phyloP scores from a whole-genome alignment of 1,284 basidiomycete genomes.

The Paramarasmius palmivorus region DNA sequence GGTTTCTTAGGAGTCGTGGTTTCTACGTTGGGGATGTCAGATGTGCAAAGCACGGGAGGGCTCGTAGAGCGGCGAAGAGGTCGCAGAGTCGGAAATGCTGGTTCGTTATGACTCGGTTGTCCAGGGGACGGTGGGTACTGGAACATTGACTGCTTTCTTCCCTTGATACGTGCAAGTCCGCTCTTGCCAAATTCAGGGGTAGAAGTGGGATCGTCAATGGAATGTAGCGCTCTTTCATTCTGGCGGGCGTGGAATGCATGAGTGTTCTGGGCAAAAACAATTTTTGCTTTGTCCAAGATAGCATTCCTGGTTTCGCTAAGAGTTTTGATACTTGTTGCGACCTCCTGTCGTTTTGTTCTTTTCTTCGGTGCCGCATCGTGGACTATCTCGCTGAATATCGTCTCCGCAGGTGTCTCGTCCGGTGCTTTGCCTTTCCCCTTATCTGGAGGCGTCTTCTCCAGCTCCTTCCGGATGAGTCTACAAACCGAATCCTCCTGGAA shows the following conservation, averaged over 20 bases:
- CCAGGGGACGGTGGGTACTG: background rate
- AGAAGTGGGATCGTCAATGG: background rate
- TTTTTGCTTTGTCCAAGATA: constrained; percentile 57
- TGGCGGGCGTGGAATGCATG: constrained; percentile 3
- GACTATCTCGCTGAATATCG: constrained; percentile 58
- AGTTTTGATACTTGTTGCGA: constrained; percentile 46
- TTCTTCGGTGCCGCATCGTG: constrained; percentile 44
- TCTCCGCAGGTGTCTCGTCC: constrained; percentile 28
- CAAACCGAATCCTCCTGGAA: constrained; percentile 57
- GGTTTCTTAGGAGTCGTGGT: background rate
- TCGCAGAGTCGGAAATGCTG: background rate
- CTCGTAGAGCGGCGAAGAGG: background rate
- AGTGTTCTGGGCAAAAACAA: constrained; percentile 35
- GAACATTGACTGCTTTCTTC: constrained; percentile 8
- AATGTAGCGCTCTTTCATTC: background rate
- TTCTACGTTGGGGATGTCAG: constrained; percentile 6
- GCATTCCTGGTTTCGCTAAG: constrained; percentile 46
- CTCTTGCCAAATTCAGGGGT: constrained; percentile 12
- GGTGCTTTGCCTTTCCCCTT: constrained; percentile 22
- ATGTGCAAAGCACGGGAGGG: background rate
- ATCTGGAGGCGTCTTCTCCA: constrained; percentile 28
- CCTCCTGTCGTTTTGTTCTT: constrained; percentile 40
- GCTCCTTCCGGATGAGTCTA: constrained; percentile 50
- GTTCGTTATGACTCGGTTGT: background rate
- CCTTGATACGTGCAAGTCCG: constrained; percentile 1